phyloP scores from a whole-genome alignment of 2,329 filamentous ascomycete genomes.

The Trichoderma sp. region DNA sequence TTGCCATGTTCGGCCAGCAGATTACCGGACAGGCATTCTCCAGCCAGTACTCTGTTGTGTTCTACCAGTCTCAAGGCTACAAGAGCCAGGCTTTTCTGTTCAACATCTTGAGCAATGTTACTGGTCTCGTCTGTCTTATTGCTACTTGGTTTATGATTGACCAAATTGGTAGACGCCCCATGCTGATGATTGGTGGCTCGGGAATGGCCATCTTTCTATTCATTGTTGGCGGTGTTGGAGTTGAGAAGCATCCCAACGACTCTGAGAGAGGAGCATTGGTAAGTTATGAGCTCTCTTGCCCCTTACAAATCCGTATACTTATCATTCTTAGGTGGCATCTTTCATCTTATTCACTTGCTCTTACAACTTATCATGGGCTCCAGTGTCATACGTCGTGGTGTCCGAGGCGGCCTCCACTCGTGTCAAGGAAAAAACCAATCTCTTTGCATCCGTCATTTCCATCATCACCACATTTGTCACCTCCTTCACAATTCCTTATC shows the following conservation, averaged over 20 bases:
- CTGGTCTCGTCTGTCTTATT: constrained; percentile 20
- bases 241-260: constrained; percentile 17
- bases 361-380: constrained; percentile 30
- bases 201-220: constrained; percentile 28
- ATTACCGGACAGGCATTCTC: constrained; percentile 34
- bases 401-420: constrained; percentile 27
- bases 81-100: constrained; percentile 27
- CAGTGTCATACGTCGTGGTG: constrained; percentile 30
- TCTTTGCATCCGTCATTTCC: constrained; percentile 30
- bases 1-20: constrained; percentile 34
- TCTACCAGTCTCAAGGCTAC: constrained; percentile 31
- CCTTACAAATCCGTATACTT: background rate
- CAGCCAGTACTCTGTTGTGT: constrained; percentile 31
- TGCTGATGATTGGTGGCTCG: constrained; percentile 27
- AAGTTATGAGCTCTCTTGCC: background rate
- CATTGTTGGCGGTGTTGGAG: constrained; percentile 25
- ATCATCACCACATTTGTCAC: constrained; percentile 33
- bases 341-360: constrained; percentile 28
- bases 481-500: constrained; percentile 37
- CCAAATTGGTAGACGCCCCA: constrained; percentile 26
- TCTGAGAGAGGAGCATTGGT: constrained; percentile 16
- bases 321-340: constrained; percentile 25
- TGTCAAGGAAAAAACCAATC: constrained; percentile 33
- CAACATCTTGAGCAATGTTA: constrained; percentile 24
- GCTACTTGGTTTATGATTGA: constrained; percentile 29